Evolutionary conservation across 257 asterid species (phyloP), one percentile per base, ranked within the genome.

Genomic region (Echites panduratus): DNA sequence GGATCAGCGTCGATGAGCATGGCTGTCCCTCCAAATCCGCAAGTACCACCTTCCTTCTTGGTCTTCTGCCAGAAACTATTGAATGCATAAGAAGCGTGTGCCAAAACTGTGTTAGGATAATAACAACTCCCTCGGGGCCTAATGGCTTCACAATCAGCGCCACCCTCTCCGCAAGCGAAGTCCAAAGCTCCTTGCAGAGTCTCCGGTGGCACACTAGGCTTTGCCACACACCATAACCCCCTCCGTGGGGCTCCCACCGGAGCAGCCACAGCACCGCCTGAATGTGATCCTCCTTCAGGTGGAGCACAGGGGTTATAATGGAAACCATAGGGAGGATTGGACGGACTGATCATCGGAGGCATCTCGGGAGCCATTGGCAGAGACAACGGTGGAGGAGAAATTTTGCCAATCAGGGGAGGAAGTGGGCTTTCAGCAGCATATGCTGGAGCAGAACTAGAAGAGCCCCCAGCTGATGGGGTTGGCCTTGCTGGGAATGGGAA

Each of bases 1-100:
- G 97, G 98, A 38, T 94, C 94, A 45, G 96, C 82, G 81, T 77
- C 81, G 71, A 94, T 82, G 77, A 94, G 90, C 91, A 91, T 87
- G 44, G 98, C 97, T 29, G 97, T 91, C 75, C 97, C 97, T 54
- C 89, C 95, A 83, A 94, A 94, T 17, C 91, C 96, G 70, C 98
- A 91, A 56, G 84, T 84, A 6, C 97, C 98, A 3, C 98, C 96
- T 53, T 58, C 70, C 10, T n/a, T 64, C 87, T 89, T 94, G 9
- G 81, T 85, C 84, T 76, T 89, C 88, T 94, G 98, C 96, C 97
- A 94, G 65, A 91, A 89, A 66, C 87, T 89, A 75, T 94, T 94
- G 84, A 91, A 94, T 43, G 98, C 97, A 56, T 86, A 89, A 1
- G 98, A 94, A 35, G 98, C 97, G 75, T 91, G 98, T 0, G 96